Conservation (phyloP, 208 protist species). For the Novymonas esmeraldas region DNA sequence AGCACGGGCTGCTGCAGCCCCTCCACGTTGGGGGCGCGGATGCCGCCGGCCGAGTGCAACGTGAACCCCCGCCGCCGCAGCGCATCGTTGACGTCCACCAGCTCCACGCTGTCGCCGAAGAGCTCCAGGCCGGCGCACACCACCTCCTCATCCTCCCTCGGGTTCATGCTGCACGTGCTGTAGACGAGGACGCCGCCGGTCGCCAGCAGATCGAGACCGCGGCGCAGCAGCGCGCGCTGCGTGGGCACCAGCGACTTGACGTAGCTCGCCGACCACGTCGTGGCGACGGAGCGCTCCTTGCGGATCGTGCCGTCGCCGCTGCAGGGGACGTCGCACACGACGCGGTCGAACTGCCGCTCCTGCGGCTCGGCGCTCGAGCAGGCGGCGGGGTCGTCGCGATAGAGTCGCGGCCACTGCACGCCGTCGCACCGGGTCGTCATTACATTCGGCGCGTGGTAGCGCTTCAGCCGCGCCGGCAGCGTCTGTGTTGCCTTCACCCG, state of each 20-base stretch:
- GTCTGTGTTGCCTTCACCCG: slow-evolving; percentile 93
- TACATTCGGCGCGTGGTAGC: slow-evolving; percentile 87
- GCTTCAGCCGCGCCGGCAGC: slow-evolving; percentile 88
- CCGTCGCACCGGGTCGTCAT: slow-evolving; percentile 88
- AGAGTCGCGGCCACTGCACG: slow-evolving; percentile 87
- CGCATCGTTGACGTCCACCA: slow-evolving; percentile 82
- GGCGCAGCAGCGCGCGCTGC: slow-evolving; percentile 88
- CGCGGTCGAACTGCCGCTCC: slow-evolving; percentile 81
- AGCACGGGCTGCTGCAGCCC: slow-evolving; percentile 41
- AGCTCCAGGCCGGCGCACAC: slow-evolving; percentile 84
- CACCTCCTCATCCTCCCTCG: slow-evolving; percentile 97
- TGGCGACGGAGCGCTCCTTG: slow-evolving; percentile 85
- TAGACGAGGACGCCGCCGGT: slow-evolving; percentile 94
- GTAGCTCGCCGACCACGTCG: slow-evolving; percentile 86
- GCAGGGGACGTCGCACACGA: slow-evolving; percentile 97
- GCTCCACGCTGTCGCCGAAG: slow-evolving; percentile 78
- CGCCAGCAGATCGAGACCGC: slow-evolving; percentile 85
- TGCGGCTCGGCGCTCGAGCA: slow-evolving; percentile 22
- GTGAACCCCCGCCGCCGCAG: slow-evolving; percentile 49
- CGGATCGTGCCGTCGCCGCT: slow-evolving; percentile 96
- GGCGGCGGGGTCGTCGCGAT: slow-evolving; percentile 33
- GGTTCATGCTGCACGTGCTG: slow-evolving; percentile 97
- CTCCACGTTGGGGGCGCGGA: slow-evolving; percentile 55
- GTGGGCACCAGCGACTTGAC: slow-evolving; percentile 87
- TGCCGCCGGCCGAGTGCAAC: slow-evolving; percentile 67